phyloP scores from a whole-genome alignment of 345 rosid species.

The Microcos paniculata region DNA sequence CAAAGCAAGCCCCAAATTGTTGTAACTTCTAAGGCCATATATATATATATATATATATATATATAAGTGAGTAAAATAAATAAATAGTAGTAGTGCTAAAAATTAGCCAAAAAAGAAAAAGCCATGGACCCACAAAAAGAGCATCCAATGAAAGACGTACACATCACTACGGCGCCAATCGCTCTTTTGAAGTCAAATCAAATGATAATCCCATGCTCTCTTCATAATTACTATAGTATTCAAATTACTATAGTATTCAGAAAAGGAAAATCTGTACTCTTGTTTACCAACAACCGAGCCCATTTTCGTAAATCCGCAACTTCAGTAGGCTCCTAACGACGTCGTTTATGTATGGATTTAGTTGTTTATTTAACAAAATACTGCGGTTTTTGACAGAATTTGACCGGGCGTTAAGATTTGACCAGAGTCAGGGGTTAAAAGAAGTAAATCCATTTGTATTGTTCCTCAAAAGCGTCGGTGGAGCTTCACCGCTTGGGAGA shows the following conservation, averaged over 20 bases:
- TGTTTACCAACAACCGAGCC: not conserved
- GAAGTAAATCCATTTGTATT: slow-evolving; percentile 7
- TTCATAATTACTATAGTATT: too few species aligned
- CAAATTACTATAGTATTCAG: too few species aligned
- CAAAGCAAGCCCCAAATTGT: too few species aligned
- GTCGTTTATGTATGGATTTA: too few species aligned
- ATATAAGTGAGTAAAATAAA: too few species aligned
- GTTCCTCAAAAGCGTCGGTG: slow-evolving; percentile 38
- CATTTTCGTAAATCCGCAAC: not conserved
- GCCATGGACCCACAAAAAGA: not conserved
- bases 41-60: too few species aligned
- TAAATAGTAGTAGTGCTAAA: too few species aligned
- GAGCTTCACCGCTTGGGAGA: slow-evolving; percentile 24
- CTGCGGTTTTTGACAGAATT: not conserved
- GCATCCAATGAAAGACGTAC: slow-evolving; percentile 22
- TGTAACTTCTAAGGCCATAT: too few species aligned
- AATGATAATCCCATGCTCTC: not conserved
- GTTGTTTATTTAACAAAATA: too few species aligned
- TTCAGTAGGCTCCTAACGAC: not conserved
- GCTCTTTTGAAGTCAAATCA: slow-evolving; percentile 15
- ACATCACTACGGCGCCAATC: not conserved
- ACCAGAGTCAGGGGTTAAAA: not conserved
- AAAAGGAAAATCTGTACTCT: too few species aligned
- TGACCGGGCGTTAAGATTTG: slow-evolving; percentile 3
- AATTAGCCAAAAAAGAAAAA: not conserved